Conservation (phyloP, 208 protist species). For the Leishmania amazonensis region DNA sequence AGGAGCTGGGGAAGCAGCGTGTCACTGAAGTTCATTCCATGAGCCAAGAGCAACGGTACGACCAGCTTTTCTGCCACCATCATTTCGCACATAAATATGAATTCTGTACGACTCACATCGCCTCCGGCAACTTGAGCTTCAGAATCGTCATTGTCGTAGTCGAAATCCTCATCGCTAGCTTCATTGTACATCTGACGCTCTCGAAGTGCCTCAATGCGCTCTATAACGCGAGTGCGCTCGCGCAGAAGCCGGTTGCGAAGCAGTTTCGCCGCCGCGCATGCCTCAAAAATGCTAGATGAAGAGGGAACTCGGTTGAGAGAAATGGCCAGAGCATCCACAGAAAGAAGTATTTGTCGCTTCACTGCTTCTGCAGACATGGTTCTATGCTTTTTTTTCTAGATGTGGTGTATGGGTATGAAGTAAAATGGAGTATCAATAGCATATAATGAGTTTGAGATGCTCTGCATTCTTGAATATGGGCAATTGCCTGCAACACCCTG, state of each 20-base stretch:
- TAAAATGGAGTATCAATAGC: neutral
- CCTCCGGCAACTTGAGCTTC: slow-evolving; percentile 21
- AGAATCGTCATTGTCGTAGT: slow-evolving; percentile 33
- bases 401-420: neutral
- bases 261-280: slow-evolving; percentile 74
- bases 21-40: slow-evolving; percentile 74
- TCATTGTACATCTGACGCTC: slow-evolving; percentile 69
- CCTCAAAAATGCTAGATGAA: slow-evolving; percentile 41
- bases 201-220: slow-evolving; percentile 57
- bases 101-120: slow-evolving; percentile 50
- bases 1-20: slow-evolving; percentile 80
- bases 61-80: slow-evolving; percentile 82
- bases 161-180: slow-evolving; percentile 37
- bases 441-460: neutral
- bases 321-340: slow-evolving; percentile 60
- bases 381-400: slow-evolving; percentile 6
- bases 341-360: slow-evolving; percentile 69
- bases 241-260: slow-evolving; percentile 76
- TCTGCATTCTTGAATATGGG: neutral
- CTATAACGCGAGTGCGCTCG: slow-evolving; percentile 69
- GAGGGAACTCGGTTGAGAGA: slow-evolving; percentile 46
- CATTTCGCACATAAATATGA: slow-evolving; percentile 80
- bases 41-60: slow-evolving; percentile 74
- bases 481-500: neutral
- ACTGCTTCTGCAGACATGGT: slow-evolving; percentile 61